Conservation (phyloP, 768 basidiomycete species). For the Neoboletus magnificus region DNA sequence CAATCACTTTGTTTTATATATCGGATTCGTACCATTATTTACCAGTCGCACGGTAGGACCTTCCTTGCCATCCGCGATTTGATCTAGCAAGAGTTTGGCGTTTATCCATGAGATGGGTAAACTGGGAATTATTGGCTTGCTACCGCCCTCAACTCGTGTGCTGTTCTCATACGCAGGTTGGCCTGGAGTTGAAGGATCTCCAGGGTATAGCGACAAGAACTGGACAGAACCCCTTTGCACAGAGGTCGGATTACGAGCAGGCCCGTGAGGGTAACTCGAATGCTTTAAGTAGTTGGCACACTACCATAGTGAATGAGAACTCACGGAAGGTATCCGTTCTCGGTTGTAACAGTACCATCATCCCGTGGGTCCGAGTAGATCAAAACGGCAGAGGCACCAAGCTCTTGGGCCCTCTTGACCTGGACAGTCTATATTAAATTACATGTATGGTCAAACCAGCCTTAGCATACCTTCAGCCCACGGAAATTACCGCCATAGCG, state of each 20-base stretch:
- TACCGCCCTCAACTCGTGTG: constrained; percentile 56
- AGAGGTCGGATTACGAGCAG: constrained; percentile 79
- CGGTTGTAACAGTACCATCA: constrained; percentile 75
- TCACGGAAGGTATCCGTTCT: constrained; percentile 72
- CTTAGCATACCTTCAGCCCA: constrained; percentile 73
- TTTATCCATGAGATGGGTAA: constrained; percentile 91
- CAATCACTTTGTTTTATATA: background rate
- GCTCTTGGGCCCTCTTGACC: constrained; percentile 84
- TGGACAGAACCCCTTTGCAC: constrained; percentile 87
- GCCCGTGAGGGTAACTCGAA: constrained; percentile 60
- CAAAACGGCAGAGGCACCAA: constrained; percentile 77
- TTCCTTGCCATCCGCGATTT: constrained; percentile 37
- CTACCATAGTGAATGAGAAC: background rate
- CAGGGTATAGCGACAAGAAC: constrained; percentile 63
- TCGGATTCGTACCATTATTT: constrained; percentile 45
- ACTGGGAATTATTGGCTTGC: constrained; percentile 76
- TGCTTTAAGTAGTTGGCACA: background rate
- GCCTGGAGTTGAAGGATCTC: constrained; percentile 86
- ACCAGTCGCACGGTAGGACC: constrained; percentile 46
- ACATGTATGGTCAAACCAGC: constrained; percentile 7
- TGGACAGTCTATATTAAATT: constrained; percentile 34
- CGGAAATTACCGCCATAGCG: constrained; percentile 80
- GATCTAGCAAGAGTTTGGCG: constrained; percentile 60
- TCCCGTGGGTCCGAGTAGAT: constrained; percentile 88
- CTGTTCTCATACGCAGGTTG: constrained; percentile 83